Base-by-base conservation (phyloP, 768 basidiomycete species). In the Phaeolepiota aurea region DNA sequence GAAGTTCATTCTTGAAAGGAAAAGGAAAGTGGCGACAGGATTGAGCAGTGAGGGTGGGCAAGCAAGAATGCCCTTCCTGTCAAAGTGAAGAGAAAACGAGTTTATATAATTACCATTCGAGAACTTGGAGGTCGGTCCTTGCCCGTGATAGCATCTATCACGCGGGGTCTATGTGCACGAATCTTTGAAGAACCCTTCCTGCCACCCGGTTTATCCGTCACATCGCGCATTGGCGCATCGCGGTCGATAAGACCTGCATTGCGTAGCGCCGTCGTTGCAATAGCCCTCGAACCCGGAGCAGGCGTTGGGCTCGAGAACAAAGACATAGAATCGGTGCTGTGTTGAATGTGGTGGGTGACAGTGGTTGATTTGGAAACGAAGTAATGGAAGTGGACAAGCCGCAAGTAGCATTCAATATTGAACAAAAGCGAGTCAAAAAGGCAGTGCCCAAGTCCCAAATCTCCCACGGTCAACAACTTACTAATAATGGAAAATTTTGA, bases 201-300 rank as follows among this genome's bases (percentile, higher is more conserved):
- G 16, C 83, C 84, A 37, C 82, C 82, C 3, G 81, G 82, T 49
- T 68, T 82, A 62, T 78, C 76, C 5, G 73, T 67, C 32, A 67
- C 63, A 52, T 88, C 85, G 46, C 77, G 75, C 86, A 88, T 87
- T 49, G 66, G 72, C 43, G 78, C 66, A 57, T 88, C 86, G 42
- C 75, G 67, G 69, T 86, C 84, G 46, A 86, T 80, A 54, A 87
- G 77, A 31, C 85, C 86, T 2, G 82, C 84, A 25, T 62, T 76
- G 44, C 79, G 77, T 18, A 87, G 65, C 20, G 82, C 79, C 43
- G 62, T 80, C 43, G 71, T 48, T 15, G 77, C 82, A 14, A 88
- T 61, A 20, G 71, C 55, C 48, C 79, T 74, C 38, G 72, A 64
- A 48, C 79, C 74, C 12, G 79, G 64, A 4, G 74, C 68, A 5